Conservation (phyloP, 257 asterid species). For the Forsythia suspensa region DNA sequence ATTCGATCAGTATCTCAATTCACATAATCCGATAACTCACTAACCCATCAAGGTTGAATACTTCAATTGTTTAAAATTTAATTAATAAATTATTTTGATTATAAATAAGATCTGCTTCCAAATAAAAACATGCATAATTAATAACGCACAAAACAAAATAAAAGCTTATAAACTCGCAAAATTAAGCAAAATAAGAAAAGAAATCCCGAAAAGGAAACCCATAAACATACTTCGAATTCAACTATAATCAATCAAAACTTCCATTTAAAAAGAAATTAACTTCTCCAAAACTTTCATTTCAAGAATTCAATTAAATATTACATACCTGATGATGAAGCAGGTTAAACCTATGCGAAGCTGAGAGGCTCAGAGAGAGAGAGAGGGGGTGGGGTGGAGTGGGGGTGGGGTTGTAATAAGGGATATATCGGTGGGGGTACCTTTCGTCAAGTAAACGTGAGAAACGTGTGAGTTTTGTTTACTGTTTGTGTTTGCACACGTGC, state of each 20-base stretch:
- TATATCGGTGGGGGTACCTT: background rate
- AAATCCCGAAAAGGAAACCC: background rate
- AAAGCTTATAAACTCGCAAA: background rate
- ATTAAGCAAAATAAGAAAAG: background rate
- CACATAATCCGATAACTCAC: background rate
- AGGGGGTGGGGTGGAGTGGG: too few relatives aligned
- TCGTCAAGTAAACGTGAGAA: background rate
- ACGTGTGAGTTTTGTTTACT: background rate
- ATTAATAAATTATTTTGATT: background rate
- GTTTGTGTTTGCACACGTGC: background rate
- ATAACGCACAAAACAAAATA: background rate
- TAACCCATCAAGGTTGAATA: background rate
- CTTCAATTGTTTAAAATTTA: too few relatives aligned
- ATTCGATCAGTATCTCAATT: background rate
- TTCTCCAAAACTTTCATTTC: background rate
- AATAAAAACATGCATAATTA: background rate
- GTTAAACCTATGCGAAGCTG: background rate
- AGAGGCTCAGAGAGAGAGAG: background rate
- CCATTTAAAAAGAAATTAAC: background rate
- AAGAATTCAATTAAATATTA: background rate
- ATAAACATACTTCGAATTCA: background rate
- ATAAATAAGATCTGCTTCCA: conserved; percentile 5
- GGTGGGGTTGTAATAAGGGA: background rate
- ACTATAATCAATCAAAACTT: background rate
- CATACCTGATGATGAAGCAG: background rate